phyloP scores from a whole-genome alignment of 2,329 filamentous ascomycete species.

The Paecilomyces dactylethromorphus region DNA sequence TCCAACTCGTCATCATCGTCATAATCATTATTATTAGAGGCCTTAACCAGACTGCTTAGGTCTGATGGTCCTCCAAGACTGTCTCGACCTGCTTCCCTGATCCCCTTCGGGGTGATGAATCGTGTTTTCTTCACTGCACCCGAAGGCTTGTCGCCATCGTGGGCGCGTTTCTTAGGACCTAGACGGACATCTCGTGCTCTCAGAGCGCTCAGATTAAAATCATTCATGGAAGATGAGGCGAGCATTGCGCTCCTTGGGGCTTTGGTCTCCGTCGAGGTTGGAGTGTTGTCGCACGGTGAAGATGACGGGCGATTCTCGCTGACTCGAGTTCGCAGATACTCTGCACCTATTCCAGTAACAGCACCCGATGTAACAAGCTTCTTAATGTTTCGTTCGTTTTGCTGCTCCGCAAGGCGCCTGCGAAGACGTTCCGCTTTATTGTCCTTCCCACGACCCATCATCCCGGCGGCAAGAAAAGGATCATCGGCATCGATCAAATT shows the following conservation, averaged over 20 bases:
- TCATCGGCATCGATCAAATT: slow-evolving; percentile 37
- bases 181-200: slow-evolving; percentile 34
- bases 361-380: slow-evolving; percentile 30
- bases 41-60: slow-evolving; percentile 15
- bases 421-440: slow-evolving; percentile 38
- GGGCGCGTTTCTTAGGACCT: slow-evolving; percentile 33
- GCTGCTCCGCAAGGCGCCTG: slow-evolving; percentile 35
- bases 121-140: slow-evolving; percentile 59
- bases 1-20: slow-evolving; percentile 48
- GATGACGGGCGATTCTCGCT: slow-evolving; percentile 12
- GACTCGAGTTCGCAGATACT: slow-evolving; percentile 37
- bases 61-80: slow-evolving; percentile 54
- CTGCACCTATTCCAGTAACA: slow-evolving; percentile 31
- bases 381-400: slow-evolving; percentile 39
- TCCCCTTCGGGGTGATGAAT: slow-evolving; percentile 73
- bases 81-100: slow-evolving; percentile 68
- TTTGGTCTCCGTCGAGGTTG: background rate
- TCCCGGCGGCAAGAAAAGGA: slow-evolving; percentile 34
- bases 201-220: slow-evolving; percentile 21
- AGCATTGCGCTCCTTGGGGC: background rate
- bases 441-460: slow-evolving; percentile 32
- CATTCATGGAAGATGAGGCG: slow-evolving; percentile 7
- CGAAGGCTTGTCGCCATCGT: slow-evolving; percentile 19
- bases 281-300: background rate
- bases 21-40: slow-evolving; percentile 36